Conservation (phyloP, 2,329 filamentous ascomycete species). For the Arthrobotrys sinensis region DNA sequence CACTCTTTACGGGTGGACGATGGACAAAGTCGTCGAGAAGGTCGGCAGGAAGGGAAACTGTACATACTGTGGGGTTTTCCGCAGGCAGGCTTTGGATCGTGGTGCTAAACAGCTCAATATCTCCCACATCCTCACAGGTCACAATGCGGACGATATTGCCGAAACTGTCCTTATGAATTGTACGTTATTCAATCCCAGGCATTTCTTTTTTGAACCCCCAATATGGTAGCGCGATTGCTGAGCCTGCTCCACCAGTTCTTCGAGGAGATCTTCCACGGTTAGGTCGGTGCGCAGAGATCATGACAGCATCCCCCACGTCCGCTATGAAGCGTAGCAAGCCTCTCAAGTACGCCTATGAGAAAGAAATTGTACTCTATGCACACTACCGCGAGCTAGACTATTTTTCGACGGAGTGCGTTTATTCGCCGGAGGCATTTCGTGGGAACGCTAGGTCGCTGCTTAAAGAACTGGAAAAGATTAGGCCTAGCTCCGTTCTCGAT, state of each 20-base stretch:
- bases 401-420: slow-evolving; percentile 98
- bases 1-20: slow-evolving; percentile 97
- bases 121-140: slow-evolving; percentile 93
- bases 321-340: slow-evolving; percentile 97
- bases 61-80: slow-evolving; percentile 97
- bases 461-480: slow-evolving; percentile 93
- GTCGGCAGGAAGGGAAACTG: slow-evolving; percentile 99
- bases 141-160: slow-evolving; percentile 97
- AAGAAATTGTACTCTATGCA: slow-evolving; percentile 97
- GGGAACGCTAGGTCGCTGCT: slow-evolving; percentile 92
- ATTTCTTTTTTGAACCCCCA: not conserved
- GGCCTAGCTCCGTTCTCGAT: slow-evolving; percentile 94
- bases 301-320: slow-evolving; percentile 82
- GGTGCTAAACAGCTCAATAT: slow-evolving; percentile 90
- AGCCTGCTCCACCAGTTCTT: slow-evolving; percentile 72
- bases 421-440: slow-evolving; percentile 95
- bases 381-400: slow-evolving; percentile 98
- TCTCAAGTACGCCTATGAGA: slow-evolving; percentile 98
- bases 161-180: slow-evolving; percentile 97
- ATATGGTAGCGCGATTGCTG: not conserved
- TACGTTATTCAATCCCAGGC: slow-evolving; percentile 27
- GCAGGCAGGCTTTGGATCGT: slow-evolving; percentile 91
- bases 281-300: slow-evolving; percentile 88
- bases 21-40: slow-evolving; percentile 97
- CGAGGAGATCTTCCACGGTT: slow-evolving; percentile 90